Evolutionary conservation across 768 basidiomycete genomes (phyloP).

Genomic region (Filobasidium wieringae): DNA sequence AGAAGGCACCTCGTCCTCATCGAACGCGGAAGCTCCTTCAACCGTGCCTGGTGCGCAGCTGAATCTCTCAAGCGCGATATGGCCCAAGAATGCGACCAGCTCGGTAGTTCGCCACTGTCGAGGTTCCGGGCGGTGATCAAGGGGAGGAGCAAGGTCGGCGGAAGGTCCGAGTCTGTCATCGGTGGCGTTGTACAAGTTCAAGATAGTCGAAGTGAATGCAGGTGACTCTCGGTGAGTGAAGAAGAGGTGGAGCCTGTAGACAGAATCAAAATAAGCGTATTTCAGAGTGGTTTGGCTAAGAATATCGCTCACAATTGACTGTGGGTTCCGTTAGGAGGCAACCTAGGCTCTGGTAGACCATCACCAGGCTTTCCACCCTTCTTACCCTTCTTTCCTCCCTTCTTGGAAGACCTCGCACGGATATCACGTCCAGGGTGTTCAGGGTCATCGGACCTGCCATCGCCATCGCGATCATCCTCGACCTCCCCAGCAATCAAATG

Average conservation of each 20-base stretch:
- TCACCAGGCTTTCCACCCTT: slow-evolving; percentile 8
- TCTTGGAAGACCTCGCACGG: background rate
- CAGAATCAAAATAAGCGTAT: slow-evolving; percentile 39
- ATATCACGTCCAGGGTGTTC: background rate
- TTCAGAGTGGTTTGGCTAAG: slow-evolving; percentile 42
- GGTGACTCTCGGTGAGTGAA: slow-evolving; percentile 43
- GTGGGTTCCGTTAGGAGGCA: slow-evolving; percentile 41
- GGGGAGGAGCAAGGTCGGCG: slow-evolving; percentile 23
- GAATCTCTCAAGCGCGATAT: slow-evolving; percentile 40
- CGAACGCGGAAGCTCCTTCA: background rate
- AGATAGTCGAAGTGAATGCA: slow-evolving; percentile 38
- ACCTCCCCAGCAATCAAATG: slow-evolving; percentile 36
- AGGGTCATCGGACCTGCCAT: too few species aligned
- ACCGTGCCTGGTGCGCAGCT: slow-evolving; percentile 12
- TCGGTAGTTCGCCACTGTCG: slow-evolving; percentile 40
- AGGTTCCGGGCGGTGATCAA: slow-evolving; percentile 24
- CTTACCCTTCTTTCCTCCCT: slow-evolving; percentile 12
- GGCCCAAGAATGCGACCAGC: slow-evolving; percentile 41
- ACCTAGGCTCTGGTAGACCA: slow-evolving; percentile 34
- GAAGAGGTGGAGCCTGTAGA: slow-evolving; percentile 35
- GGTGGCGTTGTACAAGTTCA: slow-evolving; percentile 40
- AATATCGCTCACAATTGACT: slow-evolving; percentile 39
- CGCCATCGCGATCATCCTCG: slow-evolving; percentile 17
- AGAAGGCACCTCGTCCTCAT: slow-evolving; percentile 18
- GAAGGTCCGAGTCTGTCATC: slow-evolving; percentile 8